Evolutionary conservation across 2,329 filamentous ascomycete species (phyloP).

Genomic region (Cytospora piceae): DNA sequence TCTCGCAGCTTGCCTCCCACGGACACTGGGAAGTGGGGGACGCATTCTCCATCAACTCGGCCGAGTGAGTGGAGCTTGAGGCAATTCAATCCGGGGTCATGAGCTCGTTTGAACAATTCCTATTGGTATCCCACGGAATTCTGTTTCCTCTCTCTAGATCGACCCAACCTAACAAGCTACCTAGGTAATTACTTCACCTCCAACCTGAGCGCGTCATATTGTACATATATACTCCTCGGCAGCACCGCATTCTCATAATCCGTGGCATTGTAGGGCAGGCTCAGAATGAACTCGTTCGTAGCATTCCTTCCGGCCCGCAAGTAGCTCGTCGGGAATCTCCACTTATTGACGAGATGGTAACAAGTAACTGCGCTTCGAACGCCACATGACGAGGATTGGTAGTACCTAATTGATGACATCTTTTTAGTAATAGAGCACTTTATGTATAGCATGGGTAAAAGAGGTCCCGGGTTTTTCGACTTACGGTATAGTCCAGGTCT

Average conservation of each 20-base stretch:
- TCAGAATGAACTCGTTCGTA: constrained; percentile 58
- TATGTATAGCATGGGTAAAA: no score
- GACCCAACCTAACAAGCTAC: constrained; percentile 33
- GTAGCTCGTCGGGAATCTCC: constrained; percentile 55
- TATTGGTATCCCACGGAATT: neutral
- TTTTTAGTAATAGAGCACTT: neutral
- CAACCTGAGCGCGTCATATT: constrained; percentile 67
- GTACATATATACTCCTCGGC: constrained; percentile 60
- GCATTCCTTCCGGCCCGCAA: constrained; percentile 50
- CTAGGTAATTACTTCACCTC: no score
- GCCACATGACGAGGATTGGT: constrained; percentile 63
- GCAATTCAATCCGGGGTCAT: no score
- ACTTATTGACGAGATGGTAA: constrained; percentile 65
- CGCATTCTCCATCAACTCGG: no score
- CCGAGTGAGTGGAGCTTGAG: no score
- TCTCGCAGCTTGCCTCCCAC: no score
- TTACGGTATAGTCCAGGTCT: constrained; percentile 61
- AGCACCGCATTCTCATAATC: constrained; percentile 62
- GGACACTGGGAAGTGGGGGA: no score
- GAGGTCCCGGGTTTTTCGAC: neutral
- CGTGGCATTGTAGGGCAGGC: constrained; percentile 62
- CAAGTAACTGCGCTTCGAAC: constrained; percentile 63
- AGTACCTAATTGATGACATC: constrained; percentile 43
- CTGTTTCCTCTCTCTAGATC: neutral
- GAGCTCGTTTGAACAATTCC: neutral